Conservation (phyloP, 2,329 filamentous ascomycete species). For the Alternaria solani region DNA sequence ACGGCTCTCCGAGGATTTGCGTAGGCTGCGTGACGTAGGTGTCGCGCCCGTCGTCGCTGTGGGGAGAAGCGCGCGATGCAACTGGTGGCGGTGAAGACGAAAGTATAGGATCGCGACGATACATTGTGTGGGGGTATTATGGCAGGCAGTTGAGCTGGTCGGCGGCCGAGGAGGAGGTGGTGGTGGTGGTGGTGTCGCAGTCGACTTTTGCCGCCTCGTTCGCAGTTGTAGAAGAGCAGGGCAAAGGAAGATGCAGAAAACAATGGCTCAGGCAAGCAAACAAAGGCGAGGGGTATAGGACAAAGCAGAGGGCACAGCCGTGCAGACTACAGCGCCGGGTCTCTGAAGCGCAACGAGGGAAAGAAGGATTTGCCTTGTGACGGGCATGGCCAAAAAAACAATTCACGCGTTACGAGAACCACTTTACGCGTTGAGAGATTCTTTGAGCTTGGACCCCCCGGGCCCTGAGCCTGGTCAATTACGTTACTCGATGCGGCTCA, state of each 20-base stretch:
- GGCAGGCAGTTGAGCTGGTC: not conserved
- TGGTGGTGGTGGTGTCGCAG: not conserved
- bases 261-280: slow-evolving; percentile 15
- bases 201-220: slow-evolving; percentile 9
- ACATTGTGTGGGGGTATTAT: slow-evolving; percentile 35
- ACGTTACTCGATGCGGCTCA: slow-evolving; percentile 23
- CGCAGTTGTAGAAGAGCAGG: slow-evolving; percentile 4
- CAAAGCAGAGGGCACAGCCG: slow-evolving; percentile 26
- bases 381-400: slow-evolving; percentile 27
- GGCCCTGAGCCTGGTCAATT: slow-evolving; percentile 14
- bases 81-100: slow-evolving; percentile 42
- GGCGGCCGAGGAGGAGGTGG: not conserved
- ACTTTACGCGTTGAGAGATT: slow-evolving; percentile 20
- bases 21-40: slow-evolving; percentile 57
- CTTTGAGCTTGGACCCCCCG: slow-evolving; percentile 21
- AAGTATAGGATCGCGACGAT: slow-evolving; percentile 44
- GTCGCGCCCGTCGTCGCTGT: slow-evolving; percentile 59
- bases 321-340: not conserved
- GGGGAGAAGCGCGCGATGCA: slow-evolving; percentile 29
- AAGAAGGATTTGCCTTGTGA: slow-evolving; percentile 15
- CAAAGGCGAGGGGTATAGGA: slow-evolving; percentile 19
- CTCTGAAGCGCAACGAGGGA: slow-evolving; percentile 5
- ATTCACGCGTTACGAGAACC: slow-evolving; percentile 14
- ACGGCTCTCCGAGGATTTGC: slow-evolving; percentile 37
- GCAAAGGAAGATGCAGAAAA: slow-evolving; percentile 9